Base-by-base conservation (phyloP, 2,329 filamentous ascomycete species). In the Fonsecaea pedrosoi region DNA sequence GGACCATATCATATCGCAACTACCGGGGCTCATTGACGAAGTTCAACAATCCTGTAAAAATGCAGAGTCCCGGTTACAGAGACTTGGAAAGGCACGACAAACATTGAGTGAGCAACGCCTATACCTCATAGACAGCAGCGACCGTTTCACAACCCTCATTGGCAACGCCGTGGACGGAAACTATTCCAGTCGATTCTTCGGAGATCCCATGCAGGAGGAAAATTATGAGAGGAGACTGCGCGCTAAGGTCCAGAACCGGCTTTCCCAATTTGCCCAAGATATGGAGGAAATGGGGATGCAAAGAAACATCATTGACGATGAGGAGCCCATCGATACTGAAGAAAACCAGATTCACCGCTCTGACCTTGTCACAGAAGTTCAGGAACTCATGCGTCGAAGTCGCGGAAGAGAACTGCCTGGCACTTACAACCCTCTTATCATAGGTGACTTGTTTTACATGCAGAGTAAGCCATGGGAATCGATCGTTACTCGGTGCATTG, bases 391-490 rank as follows among this genome's bases (percentile, higher is more conserved):
- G 59, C 69, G 74, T 30, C 77, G 77, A 42, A 82, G 75, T 4
- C 79, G 86, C 32, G 84, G 83, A 0, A 77, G 82, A 4, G 89
- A 91, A 72, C 76, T 91, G 0, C 85, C 86, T 0, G 86, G 61
- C 9, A 64, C 53, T 18, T 89, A 87, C 74, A 88, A 88, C 66
- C 84, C 87, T 0, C 73, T 86, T 61, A 77, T 90, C 9, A 81
- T 90, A 0, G 78, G 79, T 0, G 84, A 89, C 25, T 74, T 91
- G 0, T 91, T 91, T 72, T 77, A 77, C 21, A 82, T 88, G 54
- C 87, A 90, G 65, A 87, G 83, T 0, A 62, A 70, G 6, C 83
- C 82, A 0, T 91, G 87, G 89, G 74, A 80, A 50, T 35, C 64
- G 0, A 79, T 84, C 2, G 78, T 76, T 2, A 62, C 53, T 2